Evolutionary conservation across 2,329 filamentous ascomycete species (phyloP).

Genomic region (Colletotrichum sp.): DNA sequence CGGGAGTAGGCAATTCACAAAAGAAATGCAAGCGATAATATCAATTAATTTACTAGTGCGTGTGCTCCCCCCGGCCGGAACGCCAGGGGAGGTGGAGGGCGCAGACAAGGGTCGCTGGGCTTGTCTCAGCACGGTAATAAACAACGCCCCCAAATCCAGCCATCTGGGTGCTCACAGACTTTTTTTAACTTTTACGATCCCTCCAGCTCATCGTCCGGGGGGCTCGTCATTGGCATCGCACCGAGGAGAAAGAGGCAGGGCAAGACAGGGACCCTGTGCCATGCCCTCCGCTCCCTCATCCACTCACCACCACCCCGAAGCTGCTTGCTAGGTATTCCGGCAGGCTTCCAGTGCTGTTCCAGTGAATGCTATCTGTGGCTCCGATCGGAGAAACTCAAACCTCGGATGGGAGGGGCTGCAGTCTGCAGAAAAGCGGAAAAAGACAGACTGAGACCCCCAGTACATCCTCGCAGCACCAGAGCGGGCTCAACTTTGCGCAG

Average conservation of each 20-base stretch:
- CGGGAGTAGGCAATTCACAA: not conserved
- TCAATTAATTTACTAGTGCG: conserved; percentile 2
- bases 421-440: not conserved
- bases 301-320: not conserved
- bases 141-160: conserved; percentile 22
- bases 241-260: not conserved
- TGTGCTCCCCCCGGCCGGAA: not conserved
- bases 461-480: not conserved
- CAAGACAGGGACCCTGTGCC: not conserved
- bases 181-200: conserved; percentile 22
- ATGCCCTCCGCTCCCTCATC: not conserved
- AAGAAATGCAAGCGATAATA: conserved; percentile 7
- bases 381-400: conserved; percentile 16
- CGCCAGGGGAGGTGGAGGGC: conserved; percentile 7
- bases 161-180: conserved; percentile 20
- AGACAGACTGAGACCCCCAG: not conserved
- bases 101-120: conserved; percentile 9
- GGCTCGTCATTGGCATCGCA: conserved; percentile 10
- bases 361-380: not conserved
- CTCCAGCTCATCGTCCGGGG: conserved; percentile 21
- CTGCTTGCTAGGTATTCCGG: not conserved
- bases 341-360: not conserved
- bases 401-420: not conserved
- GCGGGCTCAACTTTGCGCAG: not conserved
- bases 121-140: conserved; percentile 22